Evolutionary conservation across 2,329 filamentous ascomycete species (phyloP).

Genomic region (Phymatotrichopsis omnivora): DNA sequence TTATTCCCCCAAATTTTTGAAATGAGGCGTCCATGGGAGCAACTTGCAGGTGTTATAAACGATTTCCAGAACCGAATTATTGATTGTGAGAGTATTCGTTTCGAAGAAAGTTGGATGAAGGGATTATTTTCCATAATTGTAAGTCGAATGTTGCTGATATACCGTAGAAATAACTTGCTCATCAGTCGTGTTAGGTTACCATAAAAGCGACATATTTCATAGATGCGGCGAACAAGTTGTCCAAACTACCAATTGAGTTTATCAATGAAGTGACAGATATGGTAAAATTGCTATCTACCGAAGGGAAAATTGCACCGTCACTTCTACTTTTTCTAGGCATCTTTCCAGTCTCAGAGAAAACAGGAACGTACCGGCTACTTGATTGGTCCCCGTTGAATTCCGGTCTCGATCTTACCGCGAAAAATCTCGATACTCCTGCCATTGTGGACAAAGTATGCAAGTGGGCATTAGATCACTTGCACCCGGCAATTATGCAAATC

Average conservation of each 20-base stretch:
- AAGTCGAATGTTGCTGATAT: too few relatives aligned
- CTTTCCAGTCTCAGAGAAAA: neutral
- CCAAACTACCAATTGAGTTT: conserved; percentile 9
- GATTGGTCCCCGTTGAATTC: conserved; percentile 6
- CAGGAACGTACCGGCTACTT: neutral
- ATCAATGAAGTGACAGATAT: conserved; percentile 8
- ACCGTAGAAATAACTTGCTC: too few relatives aligned
- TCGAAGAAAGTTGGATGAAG: conserved; percentile 12
- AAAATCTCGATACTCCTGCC: too few relatives aligned
- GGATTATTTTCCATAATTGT: conserved; percentile 15
- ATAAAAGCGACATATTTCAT: conserved; percentile 10
- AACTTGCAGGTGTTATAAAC: neutral
- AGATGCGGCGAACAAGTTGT: neutral
- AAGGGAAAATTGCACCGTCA: neutral
- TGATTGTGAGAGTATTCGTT: conserved; percentile 1
- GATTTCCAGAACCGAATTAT: neutral
- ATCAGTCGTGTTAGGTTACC: too few relatives aligned
- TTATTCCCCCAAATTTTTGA: neutral
- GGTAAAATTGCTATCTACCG: neutral
- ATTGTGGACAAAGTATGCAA: too few relatives aligned
- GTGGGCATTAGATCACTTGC: conserved; percentile 3
- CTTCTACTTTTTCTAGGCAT: conserved; percentile 8
- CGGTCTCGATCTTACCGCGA: too few relatives aligned
- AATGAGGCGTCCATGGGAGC: conserved; percentile 2
- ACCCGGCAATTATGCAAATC: conserved; percentile 6